Evolutionary conservation across 495 filamentous ascomycete species (phyloP).

Genomic region (Aspergillus campestris): DNA sequence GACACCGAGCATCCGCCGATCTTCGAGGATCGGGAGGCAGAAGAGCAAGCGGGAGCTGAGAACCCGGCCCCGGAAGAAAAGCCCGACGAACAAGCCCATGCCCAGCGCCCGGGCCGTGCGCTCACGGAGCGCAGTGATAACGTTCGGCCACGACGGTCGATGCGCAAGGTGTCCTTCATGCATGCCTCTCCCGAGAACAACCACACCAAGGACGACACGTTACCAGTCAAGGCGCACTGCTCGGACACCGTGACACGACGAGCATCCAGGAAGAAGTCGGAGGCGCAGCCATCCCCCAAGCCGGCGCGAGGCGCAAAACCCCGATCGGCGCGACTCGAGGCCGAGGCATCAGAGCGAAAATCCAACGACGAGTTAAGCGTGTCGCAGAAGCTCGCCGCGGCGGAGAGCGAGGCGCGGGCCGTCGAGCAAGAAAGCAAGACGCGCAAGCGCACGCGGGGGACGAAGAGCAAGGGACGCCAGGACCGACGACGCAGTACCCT

Average conservation of each 20-base stretch:
- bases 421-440: slow-evolving; percentile 34
- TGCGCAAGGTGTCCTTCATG: slow-evolving; percentile 40
- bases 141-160: slow-evolving; percentile 19
- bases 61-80: slow-evolving; percentile 8
- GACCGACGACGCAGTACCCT: slow-evolving; percentile 61
- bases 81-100: slow-evolving; percentile 12
- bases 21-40: slow-evolving; percentile 43
- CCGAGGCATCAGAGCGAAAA: slow-evolving; percentile 10
- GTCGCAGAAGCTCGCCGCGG: slow-evolving; percentile 38
- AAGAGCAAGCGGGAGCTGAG: slow-evolving; percentile 39
- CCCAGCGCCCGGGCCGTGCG: slow-evolving; percentile 19
- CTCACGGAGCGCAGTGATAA: slow-evolving; percentile 40
- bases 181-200: slow-evolving; percentile 28
- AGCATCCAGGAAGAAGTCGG: slow-evolving; percentile 23
- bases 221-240: slow-evolving; percentile 31
- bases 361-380: slow-evolving; percentile 22
- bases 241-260: slow-evolving; percentile 29
- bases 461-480: slow-evolving; percentile 33
- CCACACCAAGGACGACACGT: slow-evolving; percentile 26
- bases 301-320: not conserved
- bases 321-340: slow-evolving; percentile 2
- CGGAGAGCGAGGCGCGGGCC: slow-evolving; percentile 37
- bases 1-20: slow-evolving; percentile 36
- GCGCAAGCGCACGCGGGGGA: slow-evolving; percentile 35
- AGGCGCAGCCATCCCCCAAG: slow-evolving; percentile 19